phyloP scores from a whole-genome alignment of 2,329 filamentous ascomycete species.

The Dendryphion nanum region DNA sequence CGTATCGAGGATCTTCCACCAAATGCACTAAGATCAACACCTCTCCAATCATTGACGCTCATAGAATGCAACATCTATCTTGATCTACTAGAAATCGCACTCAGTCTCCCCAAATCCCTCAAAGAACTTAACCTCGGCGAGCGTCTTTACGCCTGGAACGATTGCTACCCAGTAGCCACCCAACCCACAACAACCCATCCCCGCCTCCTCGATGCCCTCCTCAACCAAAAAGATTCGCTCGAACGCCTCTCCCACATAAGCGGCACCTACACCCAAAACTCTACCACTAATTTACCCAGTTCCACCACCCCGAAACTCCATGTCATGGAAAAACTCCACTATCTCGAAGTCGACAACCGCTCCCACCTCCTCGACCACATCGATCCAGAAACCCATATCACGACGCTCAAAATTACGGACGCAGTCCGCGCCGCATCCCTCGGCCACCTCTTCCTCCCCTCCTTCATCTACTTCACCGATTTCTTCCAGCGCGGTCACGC shows the following conservation, averaged over 20 bases:
- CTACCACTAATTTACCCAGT: not conserved
- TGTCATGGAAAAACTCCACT: constrained; percentile 14
- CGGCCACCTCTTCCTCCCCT: constrained; percentile 7
- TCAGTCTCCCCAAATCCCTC: constrained; percentile 32
- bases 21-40: constrained; percentile 22
- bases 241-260: constrained; percentile 26
- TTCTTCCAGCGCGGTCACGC: not conserved
- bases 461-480: not conserved
- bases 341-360: constrained; percentile 28
- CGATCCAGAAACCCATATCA: constrained; percentile 20
- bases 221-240: constrained; percentile 32
- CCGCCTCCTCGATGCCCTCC: constrained; percentile 26
- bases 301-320: not conserved
- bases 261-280: constrained; percentile 7
- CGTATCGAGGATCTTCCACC: constrained; percentile 10
- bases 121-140: constrained; percentile 33
- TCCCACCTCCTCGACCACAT: constrained; percentile 27
- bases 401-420: constrained; percentile 22
- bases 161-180: constrained; percentile 16
- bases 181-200: constrained; percentile 19
- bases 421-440: not conserved
- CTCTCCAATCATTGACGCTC: constrained; percentile 30
- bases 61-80: constrained; percentile 38
- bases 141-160: constrained; percentile 26
- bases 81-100: constrained; percentile 21